These are phyloP conservation scores for Mycena albidolilacea DNA, from an alignment of 768 basidiomycete species.

Conservation along the genomic window DNA sequence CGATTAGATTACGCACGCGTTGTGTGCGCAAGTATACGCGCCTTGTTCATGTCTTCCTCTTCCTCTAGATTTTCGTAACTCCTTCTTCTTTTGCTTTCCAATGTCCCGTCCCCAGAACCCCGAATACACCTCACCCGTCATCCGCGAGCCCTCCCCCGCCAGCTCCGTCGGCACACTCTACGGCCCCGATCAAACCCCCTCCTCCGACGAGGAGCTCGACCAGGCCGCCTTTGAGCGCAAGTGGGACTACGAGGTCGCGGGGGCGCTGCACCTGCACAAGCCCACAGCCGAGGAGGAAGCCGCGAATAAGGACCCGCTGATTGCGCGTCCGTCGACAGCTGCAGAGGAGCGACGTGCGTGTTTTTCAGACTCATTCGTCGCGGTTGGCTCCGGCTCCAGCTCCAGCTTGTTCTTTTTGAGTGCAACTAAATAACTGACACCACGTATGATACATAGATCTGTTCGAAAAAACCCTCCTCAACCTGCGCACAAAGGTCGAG, in stretches of 20 bases:
- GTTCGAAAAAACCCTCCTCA: constrained; percentile 53
- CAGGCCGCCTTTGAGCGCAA: constrained; percentile 60
- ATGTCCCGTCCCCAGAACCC: constrained; percentile 42
- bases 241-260: constrained; percentile 49
- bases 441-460: constrained; percentile 41
- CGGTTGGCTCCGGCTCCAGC: too few relatives aligned
- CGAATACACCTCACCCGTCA: constrained; percentile 64
- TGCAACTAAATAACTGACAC: too few relatives aligned
- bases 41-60: background rate
- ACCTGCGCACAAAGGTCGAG: constrained; percentile 54
- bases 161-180: constrained; percentile 67
- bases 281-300: constrained; percentile 57
- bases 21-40: constrained; percentile 17
- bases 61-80: constrained; percentile 9
- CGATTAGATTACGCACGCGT: background rate
- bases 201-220: constrained; percentile 61
- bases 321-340: constrained; percentile 47
- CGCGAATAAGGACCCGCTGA: constrained; percentile 57
- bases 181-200: constrained; percentile 61
- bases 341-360: constrained; percentile 55
- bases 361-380: background rate
- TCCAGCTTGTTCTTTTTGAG: too few relatives aligned
- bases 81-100: background rate
- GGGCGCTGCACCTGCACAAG: constrained; percentile 50
- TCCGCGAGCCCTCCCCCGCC: constrained; percentile 66